Conservation (phyloP, 257 asterid species). For the Rhazya stricta region DNA sequence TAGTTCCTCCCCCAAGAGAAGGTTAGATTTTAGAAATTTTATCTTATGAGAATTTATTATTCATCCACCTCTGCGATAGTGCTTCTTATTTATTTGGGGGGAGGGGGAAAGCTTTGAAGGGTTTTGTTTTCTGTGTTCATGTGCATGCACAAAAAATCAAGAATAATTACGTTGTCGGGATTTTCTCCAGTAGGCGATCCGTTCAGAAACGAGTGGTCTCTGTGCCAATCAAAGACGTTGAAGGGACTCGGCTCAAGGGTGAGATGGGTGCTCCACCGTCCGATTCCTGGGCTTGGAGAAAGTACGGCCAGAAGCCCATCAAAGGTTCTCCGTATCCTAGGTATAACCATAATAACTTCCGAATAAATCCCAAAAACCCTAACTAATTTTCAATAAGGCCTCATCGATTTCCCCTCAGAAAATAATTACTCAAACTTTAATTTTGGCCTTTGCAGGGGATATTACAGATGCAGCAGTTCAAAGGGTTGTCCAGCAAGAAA, state of each 20-base stretch:
- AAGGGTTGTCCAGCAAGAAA: constrained; percentile 96
- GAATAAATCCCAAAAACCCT: too few species aligned
- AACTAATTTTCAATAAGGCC: neutral
- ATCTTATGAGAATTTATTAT: too few species aligned
- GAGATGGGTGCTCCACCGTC: constrained; percentile 88
- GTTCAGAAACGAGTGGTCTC: constrained; percentile 67
- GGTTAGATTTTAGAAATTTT: constrained; percentile 28
- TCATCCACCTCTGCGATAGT: too few species aligned
- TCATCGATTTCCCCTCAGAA: too few species aligned
- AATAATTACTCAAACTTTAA: too few species aligned
- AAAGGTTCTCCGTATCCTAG: constrained; percentile 97
- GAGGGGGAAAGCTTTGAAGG: neutral
- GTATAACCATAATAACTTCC: constrained; percentile 20
- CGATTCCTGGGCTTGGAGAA: constrained; percentile 99
- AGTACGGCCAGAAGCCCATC: constrained; percentile 92
- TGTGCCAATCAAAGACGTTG: constrained; percentile 67
- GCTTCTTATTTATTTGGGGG: too few species aligned
- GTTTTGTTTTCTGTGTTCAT: neutral
- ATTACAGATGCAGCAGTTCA: constrained; percentile 91
- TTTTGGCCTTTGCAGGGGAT: constrained; percentile 88
- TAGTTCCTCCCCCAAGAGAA: constrained; percentile 62
- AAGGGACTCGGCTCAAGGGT: constrained; percentile 62
- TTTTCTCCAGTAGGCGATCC: constrained; percentile 53
- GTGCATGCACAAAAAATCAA: constrained; percentile 32
- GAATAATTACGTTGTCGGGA: neutral